phyloP scores from a whole-genome alignment of 2,329 filamentous ascomycete species.

The Rutstroemia sp. region DNA sequence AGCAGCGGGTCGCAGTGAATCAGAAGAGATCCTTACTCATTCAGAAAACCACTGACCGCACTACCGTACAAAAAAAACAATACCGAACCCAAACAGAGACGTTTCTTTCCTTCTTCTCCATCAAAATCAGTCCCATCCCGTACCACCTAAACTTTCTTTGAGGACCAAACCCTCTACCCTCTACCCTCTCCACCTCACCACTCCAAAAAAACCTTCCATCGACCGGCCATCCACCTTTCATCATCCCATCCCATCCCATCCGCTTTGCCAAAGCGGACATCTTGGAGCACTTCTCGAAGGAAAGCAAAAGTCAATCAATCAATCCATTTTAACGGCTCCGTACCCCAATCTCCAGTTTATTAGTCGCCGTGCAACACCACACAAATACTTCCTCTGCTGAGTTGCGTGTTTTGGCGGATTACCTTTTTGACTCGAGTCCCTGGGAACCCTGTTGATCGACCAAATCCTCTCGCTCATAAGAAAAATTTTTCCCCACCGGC shows the following conservation, averaged over 20 bases:
- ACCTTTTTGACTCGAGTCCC: not conserved
- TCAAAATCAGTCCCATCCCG: not conserved
- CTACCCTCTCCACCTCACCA: not conserved
- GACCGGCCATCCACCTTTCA: not conserved
- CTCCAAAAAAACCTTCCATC: not conserved
- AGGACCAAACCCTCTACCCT: not conserved
- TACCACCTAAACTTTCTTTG: not conserved
- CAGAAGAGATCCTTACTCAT: too few relatives aligned
- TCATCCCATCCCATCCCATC: not conserved
- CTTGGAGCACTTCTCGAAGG: not conserved
- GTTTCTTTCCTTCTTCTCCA: not conserved
- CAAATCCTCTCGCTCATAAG: not conserved
- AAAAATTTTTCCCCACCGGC: slow-evolving; percentile 9
- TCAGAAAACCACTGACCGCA: too few relatives aligned
- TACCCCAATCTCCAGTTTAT: slow-evolving; percentile 9
- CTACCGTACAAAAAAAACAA: too few relatives aligned
- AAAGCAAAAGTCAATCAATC: not conserved
- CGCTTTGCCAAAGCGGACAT: not conserved
- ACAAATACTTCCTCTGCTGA: not conserved
- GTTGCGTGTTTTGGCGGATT: slow-evolving; percentile 2
- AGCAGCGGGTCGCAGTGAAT: too few relatives aligned
- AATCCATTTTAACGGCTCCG: slow-evolving; percentile 2
- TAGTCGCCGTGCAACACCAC: slow-evolving; percentile 6
- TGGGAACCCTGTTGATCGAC: slow-evolving; percentile 9
- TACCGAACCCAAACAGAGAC: too few relatives aligned